These are phyloP conservation scores for Penicillium simplicissimum DNA, from an alignment of 495 filamentous ascomycete genomes.

Conservation along the genomic window DNA sequence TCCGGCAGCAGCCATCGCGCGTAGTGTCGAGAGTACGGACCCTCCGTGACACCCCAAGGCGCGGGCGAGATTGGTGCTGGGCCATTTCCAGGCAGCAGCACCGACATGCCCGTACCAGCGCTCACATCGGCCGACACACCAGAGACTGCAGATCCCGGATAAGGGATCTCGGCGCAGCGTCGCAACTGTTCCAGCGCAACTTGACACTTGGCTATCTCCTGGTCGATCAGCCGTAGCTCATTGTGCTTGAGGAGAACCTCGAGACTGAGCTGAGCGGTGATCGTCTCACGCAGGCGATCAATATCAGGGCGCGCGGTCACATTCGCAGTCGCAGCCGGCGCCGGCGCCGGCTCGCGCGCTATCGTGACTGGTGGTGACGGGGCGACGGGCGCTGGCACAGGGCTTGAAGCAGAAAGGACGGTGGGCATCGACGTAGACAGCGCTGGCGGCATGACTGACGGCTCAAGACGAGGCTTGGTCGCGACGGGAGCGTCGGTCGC, in stretches of 20 bases:
- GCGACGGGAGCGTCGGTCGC: constrained; percentile 36
- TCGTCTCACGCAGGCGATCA: constrained; percentile 61
- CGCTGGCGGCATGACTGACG: constrained; percentile 20
- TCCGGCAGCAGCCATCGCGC: constrained; percentile 91
- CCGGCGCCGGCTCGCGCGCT: constrained; percentile 8
- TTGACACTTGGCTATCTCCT: constrained; percentile 95
- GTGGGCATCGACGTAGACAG: constrained; percentile 14
- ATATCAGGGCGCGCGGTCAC: constrained; percentile 25
- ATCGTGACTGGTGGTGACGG: constrained; percentile 15
- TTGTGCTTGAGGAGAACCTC: constrained; percentile 94
- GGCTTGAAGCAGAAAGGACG: constrained; percentile 4
- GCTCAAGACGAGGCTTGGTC: constrained; percentile 36
- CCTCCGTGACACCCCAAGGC: constrained; percentile 86
- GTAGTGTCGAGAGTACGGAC: constrained; percentile 92
- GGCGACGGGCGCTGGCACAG: constrained; percentile 10
- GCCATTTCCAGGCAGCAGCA: constrained; percentile 58
- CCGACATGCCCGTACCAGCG: constrained; percentile 67
- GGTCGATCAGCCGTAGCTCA: constrained; percentile 90
- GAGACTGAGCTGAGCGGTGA: constrained; percentile 83
- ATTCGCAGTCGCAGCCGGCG: constrained; percentile 14
- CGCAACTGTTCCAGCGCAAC: constrained; percentile 92
- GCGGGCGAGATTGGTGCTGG: constrained; percentile 64
- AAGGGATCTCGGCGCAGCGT: constrained; percentile 87
- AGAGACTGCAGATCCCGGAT: constrained; percentile 65
- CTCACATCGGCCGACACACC: constrained; percentile 64